A percentile compares a stretch with the other conserved stretches of the same genome.
Conservation (phyloP, 2,329 filamentous ascomycete species). For the Thelonectria olida region DNA sequence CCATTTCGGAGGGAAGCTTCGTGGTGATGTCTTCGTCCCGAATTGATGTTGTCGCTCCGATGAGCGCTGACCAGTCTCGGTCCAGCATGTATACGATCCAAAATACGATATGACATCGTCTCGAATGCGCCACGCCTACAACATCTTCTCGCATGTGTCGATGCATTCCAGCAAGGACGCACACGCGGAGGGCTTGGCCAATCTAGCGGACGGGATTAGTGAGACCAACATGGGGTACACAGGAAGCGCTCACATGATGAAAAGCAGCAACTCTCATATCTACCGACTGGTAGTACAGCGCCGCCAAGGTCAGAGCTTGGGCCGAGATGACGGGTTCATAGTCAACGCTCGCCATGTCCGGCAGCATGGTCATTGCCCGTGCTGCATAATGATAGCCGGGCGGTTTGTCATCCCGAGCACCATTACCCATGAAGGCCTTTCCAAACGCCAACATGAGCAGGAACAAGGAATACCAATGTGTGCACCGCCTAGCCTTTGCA, state of each 20-base stretch:
- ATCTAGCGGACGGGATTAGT: constrained; percentile 30
- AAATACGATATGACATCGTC: constrained; percentile 41
- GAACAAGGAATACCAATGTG: constrained; percentile 45
- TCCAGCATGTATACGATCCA: constrained; percentile 45
- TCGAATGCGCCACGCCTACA: constrained; percentile 35
- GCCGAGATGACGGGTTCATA: constrained; percentile 31
- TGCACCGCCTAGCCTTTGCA: constrained; percentile 24
- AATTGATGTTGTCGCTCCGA: constrained; percentile 40
- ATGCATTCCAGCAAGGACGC: constrained; percentile 44
- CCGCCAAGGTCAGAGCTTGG: constrained; percentile 46
- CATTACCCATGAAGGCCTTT: constrained; percentile 41
- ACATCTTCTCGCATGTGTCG: constrained; percentile 38
- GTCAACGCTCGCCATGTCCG: constrained; percentile 42
- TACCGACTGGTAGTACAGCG: constrained; percentile 51
- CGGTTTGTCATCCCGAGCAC: constrained; percentile 40
- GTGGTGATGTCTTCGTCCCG: constrained; percentile 44
- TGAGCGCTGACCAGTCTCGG: constrained; percentile 39
- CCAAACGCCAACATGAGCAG: constrained; percentile 45
- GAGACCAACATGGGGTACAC: neutral
- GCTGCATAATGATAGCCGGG: constrained; percentile 50
- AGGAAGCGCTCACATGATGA: constrained; percentile 44
- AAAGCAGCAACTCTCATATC: constrained; percentile 51
- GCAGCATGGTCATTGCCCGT: constrained; percentile 50
- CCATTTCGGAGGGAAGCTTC: constrained; percentile 40
- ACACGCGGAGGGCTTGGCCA: constrained; percentile 45